phyloP scores from a whole-genome alignment of 441 rosid genomes.

The Bruguiera hainesii region DNA sequence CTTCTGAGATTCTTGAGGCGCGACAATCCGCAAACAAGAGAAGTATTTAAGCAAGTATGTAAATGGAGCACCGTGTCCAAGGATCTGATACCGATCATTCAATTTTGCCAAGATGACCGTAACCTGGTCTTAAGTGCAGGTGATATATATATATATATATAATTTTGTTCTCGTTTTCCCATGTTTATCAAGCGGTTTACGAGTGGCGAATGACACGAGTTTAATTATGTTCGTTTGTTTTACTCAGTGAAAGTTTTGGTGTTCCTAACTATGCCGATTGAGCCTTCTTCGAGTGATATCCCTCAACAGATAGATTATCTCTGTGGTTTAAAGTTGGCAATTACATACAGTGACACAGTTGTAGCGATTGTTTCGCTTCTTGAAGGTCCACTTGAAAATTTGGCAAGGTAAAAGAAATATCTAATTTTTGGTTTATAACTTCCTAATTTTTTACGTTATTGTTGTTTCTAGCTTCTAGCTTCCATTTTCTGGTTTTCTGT shows the following conservation, averaged over 20 bases:
- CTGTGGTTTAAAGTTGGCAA: slow-evolving; percentile 78
- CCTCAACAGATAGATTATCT: slow-evolving; percentile 80
- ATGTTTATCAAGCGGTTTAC: background rate
- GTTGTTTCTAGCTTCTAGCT: background rate
- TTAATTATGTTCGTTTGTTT: background rate
- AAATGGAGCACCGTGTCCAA: slow-evolving; percentile 85
- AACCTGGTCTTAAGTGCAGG: slow-evolving; percentile 78
- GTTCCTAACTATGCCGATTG: slow-evolving; percentile 93
- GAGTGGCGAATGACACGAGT: background rate
- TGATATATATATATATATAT: slow-evolving; percentile 13
- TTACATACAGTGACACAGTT: slow-evolving; percentile 59
- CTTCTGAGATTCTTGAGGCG: slow-evolving; percentile 82
- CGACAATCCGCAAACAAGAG: slow-evolving; percentile 82
- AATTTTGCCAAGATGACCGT: slow-evolving; percentile 61
- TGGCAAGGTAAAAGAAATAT: slow-evolving; percentile 51
- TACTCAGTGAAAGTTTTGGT: slow-evolving; percentile 80
- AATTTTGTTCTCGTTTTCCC: background rate
- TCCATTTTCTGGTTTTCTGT: slow-evolving; percentile 2
- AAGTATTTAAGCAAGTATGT: slow-evolving; percentile 90
- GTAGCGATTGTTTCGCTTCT: slow-evolving; percentile 74
- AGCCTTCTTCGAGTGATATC: slow-evolving; percentile 64
- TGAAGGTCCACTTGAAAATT: slow-evolving; percentile 75
- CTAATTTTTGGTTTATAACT: too few species aligned
- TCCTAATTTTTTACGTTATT: background rate
- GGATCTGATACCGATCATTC: slow-evolving; percentile 87